These are phyloP conservation scores for Akebia trifoliata DNA, from an alignment of 164 flowering plant species.

Conservation along the genomic window DNA sequence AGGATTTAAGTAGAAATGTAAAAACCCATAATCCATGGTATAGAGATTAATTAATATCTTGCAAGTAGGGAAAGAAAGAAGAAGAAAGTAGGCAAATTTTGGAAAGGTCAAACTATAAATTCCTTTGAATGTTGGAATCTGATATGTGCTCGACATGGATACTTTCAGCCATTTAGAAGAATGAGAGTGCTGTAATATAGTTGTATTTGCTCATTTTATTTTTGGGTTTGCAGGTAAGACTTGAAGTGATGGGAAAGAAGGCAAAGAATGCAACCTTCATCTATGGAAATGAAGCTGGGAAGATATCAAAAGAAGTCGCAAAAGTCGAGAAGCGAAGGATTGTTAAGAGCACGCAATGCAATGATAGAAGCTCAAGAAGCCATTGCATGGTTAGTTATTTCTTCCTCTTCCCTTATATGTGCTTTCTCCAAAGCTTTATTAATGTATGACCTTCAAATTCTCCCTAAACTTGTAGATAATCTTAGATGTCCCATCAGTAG, in stretches of 20 bases:
- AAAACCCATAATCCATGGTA: too few species aligned
- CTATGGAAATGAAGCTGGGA: slow-evolving; percentile 90
- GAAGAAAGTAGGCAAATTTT: too few species aligned
- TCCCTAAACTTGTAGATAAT: slow-evolving; percentile 49
- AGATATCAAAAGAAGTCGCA: slow-evolving; percentile 84
- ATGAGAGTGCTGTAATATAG: too few species aligned
- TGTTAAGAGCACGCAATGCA: slow-evolving; percentile 80
- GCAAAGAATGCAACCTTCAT: slow-evolving; percentile 92
- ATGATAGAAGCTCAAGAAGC: slow-evolving; percentile 95
- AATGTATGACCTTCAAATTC: not conserved
- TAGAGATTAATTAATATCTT: too few species aligned
- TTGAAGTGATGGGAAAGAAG: slow-evolving; percentile 97
- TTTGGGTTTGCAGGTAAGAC: slow-evolving; percentile 51
- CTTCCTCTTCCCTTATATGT: not conserved
- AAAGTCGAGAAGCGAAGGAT: slow-evolving; percentile 95
- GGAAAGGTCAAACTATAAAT: too few species aligned
- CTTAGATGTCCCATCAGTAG: slow-evolving; percentile 88
- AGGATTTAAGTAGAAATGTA: too few species aligned
- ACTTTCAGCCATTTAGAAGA: too few species aligned
- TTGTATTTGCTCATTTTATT: not conserved
- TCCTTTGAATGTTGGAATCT: too few species aligned
- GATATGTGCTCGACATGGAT: too few species aligned
- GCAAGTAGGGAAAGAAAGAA: too few species aligned
- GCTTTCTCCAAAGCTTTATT: not conserved
- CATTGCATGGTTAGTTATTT: slow-evolving; percentile 85